Percentiles rank a stretch among this genome's conserved stretches.
These are phyloP conservation scores for Prunus yedoensis DNA, from an alignment of 331 rosid genomes.

Conservation along the genomic window DNA sequence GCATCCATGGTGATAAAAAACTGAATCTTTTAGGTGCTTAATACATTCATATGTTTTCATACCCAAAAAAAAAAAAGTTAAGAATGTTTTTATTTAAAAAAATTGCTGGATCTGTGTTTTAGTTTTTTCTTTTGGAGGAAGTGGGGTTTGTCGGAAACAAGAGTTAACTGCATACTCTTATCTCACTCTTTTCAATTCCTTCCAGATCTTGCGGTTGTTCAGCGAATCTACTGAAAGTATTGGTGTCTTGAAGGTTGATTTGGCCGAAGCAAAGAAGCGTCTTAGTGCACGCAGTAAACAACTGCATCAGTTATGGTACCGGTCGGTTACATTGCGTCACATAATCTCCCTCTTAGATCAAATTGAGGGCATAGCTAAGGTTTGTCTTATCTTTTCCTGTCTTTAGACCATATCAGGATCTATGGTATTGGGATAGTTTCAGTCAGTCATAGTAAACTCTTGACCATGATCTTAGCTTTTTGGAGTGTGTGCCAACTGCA, in stretches of 20 bases:
- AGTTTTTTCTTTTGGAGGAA: background rate
- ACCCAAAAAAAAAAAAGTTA: background rate
- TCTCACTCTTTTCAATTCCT: constrained; percentile 31
- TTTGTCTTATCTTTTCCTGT: constrained; percentile 29
- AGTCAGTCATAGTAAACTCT: constrained; percentile 5
- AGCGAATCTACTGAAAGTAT: constrained; percentile 90
- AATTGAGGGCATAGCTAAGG: constrained; percentile 98
- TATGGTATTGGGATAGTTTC: background rate
- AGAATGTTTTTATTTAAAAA: background rate
- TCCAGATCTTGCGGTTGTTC: constrained; percentile 93
- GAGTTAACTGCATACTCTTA: background rate
- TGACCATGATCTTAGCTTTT: background rate
- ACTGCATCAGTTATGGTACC: constrained; percentile 98
- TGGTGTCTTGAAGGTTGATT: constrained; percentile 77
- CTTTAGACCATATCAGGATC: constrained; percentile 22
- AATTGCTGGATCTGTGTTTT: background rate
- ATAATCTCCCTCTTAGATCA: constrained; percentile 96
- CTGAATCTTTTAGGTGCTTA: background rate
- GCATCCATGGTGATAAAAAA: background rate
- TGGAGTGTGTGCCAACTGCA: background rate
- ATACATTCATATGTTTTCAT: background rate
- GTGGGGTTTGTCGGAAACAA: background rate
- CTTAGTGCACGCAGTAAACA: constrained; percentile 95
- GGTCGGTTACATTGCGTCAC: constrained; percentile 94
- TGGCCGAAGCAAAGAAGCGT: constrained; percentile 77